Base-by-base conservation (phyloP, 2,329 filamentous ascomycete genomes). In the Pseudophaeomoniella oleicola region DNA sequence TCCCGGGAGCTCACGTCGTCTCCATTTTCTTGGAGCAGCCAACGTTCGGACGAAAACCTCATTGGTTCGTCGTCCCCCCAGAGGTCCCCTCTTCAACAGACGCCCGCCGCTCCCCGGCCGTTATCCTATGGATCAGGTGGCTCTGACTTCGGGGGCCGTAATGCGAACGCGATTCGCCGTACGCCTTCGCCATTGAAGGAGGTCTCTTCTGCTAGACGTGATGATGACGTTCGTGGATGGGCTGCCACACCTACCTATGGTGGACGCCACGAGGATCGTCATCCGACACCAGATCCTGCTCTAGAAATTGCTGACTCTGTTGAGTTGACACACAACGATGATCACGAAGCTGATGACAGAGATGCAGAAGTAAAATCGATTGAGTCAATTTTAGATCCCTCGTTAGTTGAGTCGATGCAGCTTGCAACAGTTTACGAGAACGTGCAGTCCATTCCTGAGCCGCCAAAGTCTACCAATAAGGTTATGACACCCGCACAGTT, bases 401-500 rank as follows among this genome's bases (percentile, higher is more conserved):
- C 51, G n/a, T 59, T 67, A 30, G 56, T 57, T 18, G 58, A 53
- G 13, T 52, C 60, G 41, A 64, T 57, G n/a, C 56, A 55, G 16
- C 52, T 67, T 37, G 64, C 63, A n/a, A 55, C 56, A 30, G 57
- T 58, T 38, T 65, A 61, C 39, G 60, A 66, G 38, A 52, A 61
- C 19, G 53, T 43, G 4, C 42, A 57, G 13, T 48, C 54, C 3
- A 47, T 51, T 30, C 47, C 55, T 3, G 44, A 50, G 5, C 46
- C 44, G 22, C 46, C 46, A 35, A 47, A 68, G 5, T 50, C 51
- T 3, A 63, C 66, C 14, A 80, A 72, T 53, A 90, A 90, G 56
- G 80, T 90, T 43, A 93, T 94, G 83, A 94, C 86, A 2, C 81
- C 81, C 1, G 82, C 78, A 9, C 76, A 94, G 53, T 94, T 92